Evolutionary conservation across 139 green algal genomes (phyloP), one percentile per base, ranked within the genome.

Genomic region (Tetradesmus obliquus): DNA sequence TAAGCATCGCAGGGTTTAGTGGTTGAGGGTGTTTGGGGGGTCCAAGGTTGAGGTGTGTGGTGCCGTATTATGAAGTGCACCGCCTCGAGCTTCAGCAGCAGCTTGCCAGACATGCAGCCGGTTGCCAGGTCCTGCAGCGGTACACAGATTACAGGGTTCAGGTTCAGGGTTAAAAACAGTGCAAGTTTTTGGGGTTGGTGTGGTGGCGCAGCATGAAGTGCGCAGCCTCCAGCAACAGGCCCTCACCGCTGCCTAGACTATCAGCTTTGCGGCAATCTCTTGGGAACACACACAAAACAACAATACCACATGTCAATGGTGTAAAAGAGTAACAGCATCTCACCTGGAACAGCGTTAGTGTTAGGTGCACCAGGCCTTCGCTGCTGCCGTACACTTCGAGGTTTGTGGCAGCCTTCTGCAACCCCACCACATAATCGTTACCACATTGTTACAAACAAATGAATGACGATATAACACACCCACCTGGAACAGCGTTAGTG

Each of bases 51-150:
- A 45, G 32, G 32, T 71, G 60, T 98, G 93, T 99, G 97, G 81
- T 98, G 94, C 19, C 69, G 83, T 80, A 99, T 93, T 66, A 99
- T 95, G 93, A 96, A 98, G 66, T 93, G 88, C n/a, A 98, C 94
- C 2, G 94, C 93, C 24, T 99, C 97, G 82, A 99, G 95, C 94
- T 99, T 99, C 54, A 99, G 92, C 83, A 99, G 94, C 91, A 99
- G 93, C 97, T 99, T 99, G 84, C 98, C 97, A 85, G 94, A 98
- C 97, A 99, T 99, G 96, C 99, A 99, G 24, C 98, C 98, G 3
- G 87, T 92, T 0, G 98, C 96, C 76, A 99, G 93, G 79, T 99
- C 98, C 96, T 98, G 95, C 54, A 69, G 55, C 2, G 69, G 2
- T 71, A 9, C 57, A 66, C 9, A 8, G 57, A 45, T 45, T 45